Conservation (phyloP, 140 eudicot genomes). For the Flaveria floridana region DNA sequence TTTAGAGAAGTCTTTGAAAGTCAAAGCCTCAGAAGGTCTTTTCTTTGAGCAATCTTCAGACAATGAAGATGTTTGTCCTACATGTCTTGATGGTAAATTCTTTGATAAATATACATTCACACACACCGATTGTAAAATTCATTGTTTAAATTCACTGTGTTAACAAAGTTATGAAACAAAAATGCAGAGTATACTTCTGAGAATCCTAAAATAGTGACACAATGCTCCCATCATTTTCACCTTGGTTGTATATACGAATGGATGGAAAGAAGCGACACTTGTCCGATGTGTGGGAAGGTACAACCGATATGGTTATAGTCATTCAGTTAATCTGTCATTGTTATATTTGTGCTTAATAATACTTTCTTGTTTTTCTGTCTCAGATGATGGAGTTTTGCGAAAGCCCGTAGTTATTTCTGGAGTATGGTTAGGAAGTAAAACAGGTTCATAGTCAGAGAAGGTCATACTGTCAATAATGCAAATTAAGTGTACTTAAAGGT, state of each 20-base stretch:
- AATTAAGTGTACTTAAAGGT: conserved; percentile 28
- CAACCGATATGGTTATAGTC: not conserved
- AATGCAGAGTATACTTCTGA: conserved; percentile 42
- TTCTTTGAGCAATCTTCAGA: conserved; percentile 38
- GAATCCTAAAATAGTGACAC: conserved; percentile 48
- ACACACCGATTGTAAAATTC: not conserved
- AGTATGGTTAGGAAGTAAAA: conserved; percentile 22
- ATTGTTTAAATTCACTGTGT: not conserved
- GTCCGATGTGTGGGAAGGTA: conserved; percentile 63
- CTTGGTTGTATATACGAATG: conserved; percentile 59
- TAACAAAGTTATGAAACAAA: not conserved
- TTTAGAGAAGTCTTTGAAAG: conserved; percentile 30
- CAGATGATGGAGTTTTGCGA: conserved; percentile 46
- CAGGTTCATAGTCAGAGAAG: conserved; percentile 8
- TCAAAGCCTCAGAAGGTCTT: conserved; percentile 33
- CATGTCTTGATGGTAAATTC: conserved; percentile 43
- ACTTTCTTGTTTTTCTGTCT: not conserved
- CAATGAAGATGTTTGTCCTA: conserved; percentile 46
- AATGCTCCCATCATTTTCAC: conserved; percentile 64
- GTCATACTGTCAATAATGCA: conserved; percentile 29
- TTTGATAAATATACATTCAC: not conserved
- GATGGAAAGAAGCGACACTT: conserved; percentile 67
- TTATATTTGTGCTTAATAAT: not conserved
- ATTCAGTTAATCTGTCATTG: not conserved
- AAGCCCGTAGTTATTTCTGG: conserved; percentile 34